Percentiles rank a stretch among this genome's conserved stretches.
phyloP scores from a whole-genome alignment of 257 asterid genomes.

The Salvia miltiorrhiza region DNA sequence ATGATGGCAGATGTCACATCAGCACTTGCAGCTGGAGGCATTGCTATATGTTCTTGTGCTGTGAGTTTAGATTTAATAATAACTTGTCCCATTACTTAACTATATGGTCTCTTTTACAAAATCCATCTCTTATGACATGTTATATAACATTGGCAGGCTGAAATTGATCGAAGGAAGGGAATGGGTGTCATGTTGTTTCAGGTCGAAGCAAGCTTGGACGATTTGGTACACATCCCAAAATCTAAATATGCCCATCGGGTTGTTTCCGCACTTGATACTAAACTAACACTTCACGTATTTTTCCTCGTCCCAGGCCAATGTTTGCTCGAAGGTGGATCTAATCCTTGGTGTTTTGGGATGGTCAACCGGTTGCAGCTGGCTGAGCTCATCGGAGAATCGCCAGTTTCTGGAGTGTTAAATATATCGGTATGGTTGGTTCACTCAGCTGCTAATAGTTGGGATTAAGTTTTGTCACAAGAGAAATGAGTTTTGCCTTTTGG shows the following conservation, averaged over 20 bases:
- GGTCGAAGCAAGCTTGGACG: slow-evolving; percentile 68
- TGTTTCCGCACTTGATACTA: background rate
- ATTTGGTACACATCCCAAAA: slow-evolving; percentile 51
- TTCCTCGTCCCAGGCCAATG: slow-evolving; percentile 40
- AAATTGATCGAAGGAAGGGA: slow-evolving; percentile 65
- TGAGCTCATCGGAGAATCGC: slow-evolving; percentile 45
- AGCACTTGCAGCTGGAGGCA: slow-evolving; percentile 70
- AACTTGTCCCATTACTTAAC: background rate
- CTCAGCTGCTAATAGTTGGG: slow-evolving; percentile 37
- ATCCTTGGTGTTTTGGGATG: slow-evolving; percentile 86
- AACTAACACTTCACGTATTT: background rate
- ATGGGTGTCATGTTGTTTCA: slow-evolving; percentile 80
- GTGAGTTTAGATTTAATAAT: slow-evolving; percentile 45
- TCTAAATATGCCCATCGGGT: background rate
- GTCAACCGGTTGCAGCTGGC: slow-evolving; percentile 95
- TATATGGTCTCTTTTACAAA: no score
- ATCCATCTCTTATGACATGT: background rate
- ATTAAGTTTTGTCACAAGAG: slow-evolving; percentile 47
- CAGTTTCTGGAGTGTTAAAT: slow-evolving; percentile 55
- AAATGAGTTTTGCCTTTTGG: slow-evolving; percentile 15
- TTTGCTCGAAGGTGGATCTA: slow-evolving; percentile 67
- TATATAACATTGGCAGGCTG: slow-evolving; percentile 55
- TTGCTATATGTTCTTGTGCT: slow-evolving; percentile 77
- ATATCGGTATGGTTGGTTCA: slow-evolving; percentile 9
- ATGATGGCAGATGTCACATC: slow-evolving; percentile 89